Percentiles rank a stretch among this genome's conserved stretches.
Evolutionary conservation across 1,284 basidiomycete genomes (phyloP).

Genomic region (Anthracocystis setariae): DNA sequence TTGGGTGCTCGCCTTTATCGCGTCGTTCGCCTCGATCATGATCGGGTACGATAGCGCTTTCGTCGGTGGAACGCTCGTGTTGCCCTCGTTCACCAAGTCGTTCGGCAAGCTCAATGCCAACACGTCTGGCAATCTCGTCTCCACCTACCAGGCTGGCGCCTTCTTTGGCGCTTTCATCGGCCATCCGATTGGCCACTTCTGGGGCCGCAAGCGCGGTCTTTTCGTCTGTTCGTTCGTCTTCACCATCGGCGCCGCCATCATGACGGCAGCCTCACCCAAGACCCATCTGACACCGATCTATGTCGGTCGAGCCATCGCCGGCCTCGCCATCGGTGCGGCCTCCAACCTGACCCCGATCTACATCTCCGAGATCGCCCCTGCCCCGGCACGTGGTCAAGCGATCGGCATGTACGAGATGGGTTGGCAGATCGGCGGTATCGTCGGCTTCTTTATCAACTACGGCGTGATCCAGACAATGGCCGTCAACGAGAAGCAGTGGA

Average conservation of each 20-base stretch:
- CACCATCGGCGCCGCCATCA: slow-evolving; percentile 58
- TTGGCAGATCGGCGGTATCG: slow-evolving; percentile 68
- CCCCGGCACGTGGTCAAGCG: slow-evolving; percentile 71
- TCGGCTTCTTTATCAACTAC: slow-evolving; percentile 68
- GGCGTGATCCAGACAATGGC: slow-evolving; percentile 70
- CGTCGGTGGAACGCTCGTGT: slow-evolving; percentile 70
- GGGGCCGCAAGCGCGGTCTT: slow-evolving; percentile 51
- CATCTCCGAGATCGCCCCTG: slow-evolving; percentile 67
- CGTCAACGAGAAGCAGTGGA: slow-evolving; percentile 69
- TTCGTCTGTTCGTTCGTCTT: slow-evolving; percentile 55
- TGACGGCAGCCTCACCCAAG: slow-evolving; percentile 37
- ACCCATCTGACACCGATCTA: slow-evolving; percentile 59
- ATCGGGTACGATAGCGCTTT: slow-evolving; percentile 72
- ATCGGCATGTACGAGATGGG: slow-evolving; percentile 72
- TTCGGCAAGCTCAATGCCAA: slow-evolving; percentile 68
- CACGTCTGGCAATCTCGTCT: slow-evolving; percentile 70
- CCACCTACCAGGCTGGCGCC: slow-evolving; percentile 71
- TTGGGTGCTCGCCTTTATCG: slow-evolving; percentile 69
- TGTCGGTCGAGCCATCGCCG: slow-evolving; percentile 67
- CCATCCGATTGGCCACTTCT: slow-evolving; percentile 39
- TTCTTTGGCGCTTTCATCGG: slow-evolving; percentile 55
- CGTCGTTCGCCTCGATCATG: slow-evolving; percentile 70
- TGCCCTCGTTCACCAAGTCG: slow-evolving; percentile 70
- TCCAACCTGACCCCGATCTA: slow-evolving; percentile 66
- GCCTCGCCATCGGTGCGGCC: slow-evolving; percentile 69